These are phyloP conservation scores for Psilocybe azurescens DNA, from an alignment of 768 basidiomycete species.

Conservation along the genomic window DNA sequence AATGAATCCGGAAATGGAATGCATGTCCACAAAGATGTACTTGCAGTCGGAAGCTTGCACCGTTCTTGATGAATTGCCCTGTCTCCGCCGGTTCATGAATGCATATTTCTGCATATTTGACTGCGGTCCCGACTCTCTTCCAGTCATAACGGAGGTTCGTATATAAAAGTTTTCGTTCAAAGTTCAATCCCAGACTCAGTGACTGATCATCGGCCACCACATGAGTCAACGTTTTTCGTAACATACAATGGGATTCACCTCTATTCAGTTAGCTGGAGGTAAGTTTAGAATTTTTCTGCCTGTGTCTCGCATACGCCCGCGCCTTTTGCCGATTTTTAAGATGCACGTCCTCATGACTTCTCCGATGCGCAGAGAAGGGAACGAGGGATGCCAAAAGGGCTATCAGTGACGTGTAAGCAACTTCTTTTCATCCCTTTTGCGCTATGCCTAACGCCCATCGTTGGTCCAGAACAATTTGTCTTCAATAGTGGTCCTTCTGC, in stretches of 20 bases:
- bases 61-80: conserved; percentile 31
- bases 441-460: conserved; percentile 15
- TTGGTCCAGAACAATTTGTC: conserved; percentile 4
- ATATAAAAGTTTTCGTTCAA: neutral
- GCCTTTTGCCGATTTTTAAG: neutral
- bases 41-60: too few species aligned
- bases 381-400: conserved; percentile 11
- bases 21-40: conserved; percentile 2
- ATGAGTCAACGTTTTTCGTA: conserved; percentile 10
- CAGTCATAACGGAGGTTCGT: too few species aligned
- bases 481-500: conserved; percentile 10
- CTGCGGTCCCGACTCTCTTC: neutral
- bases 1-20: conserved; percentile 1
- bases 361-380: conserved; percentile 18
- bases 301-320: conserved; percentile 18
- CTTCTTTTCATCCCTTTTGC: conserved; percentile 24
- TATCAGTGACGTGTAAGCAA: conserved; percentile 25
- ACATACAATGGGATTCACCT: conserved; percentile 20
- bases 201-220: conserved; percentile 20
- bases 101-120: neutral
- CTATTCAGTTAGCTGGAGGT: conserved; percentile 13
- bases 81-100: conserved; percentile 21
- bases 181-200: neutral
- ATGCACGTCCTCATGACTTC: conserved; percentile 16
- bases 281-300: neutral